Base-by-base conservation (phyloP, 306 rosid genomes). In the Quercus glauca region DNA sequence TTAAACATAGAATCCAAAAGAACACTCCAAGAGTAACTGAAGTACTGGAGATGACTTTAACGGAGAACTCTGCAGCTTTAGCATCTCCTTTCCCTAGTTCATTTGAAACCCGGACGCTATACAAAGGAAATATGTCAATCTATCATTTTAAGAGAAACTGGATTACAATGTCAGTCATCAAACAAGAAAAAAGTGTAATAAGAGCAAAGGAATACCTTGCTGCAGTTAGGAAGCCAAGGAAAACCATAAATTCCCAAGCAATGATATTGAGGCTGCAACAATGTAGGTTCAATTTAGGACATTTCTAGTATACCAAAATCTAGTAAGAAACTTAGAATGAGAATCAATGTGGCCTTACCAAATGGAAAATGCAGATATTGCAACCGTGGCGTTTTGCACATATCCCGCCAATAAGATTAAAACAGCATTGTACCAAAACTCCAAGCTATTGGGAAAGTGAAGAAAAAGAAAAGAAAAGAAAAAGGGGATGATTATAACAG, bases 51-150 rank as follows among this genome's bases (percentile, higher is more conserved):
- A 67, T 18, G 26, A 67, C 17, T 33, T 67, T 67, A 33, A 67
- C 37, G 1, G 51, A 3, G 19, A 67, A 67, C 19, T 18, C n/a
- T 7, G 71, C 71, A 7, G 71, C 71, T 67, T 31, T 21, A 33
- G 71, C 71, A 67, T 67, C 71, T 33, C 71, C 71, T 33, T 9
- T 33, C 15, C 71, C 71, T 19, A 67, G 11, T 67, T 67, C 71
- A 35, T 67, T 67, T 12, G 71, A 67, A 17, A 67, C 71, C 17
- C 71, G 71, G 17, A 67, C 71, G 23, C 71, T 67, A 12, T 23
- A 3, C 17, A 59, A 59, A 67, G 15, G 25, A 35, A 4, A 33
- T 9, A 29, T 64, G 1, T 31, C 17, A 6, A 64, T 67, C 51
- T 8, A 17, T 67, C 20, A 67, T 4, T 33, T 18, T 1, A 31